A percentile compares a stretch with the other conserved stretches of the same genome.
Conservation (phyloP, 1,284 basidiomycete genomes). For the Ceratobasidium theobromae region DNA sequence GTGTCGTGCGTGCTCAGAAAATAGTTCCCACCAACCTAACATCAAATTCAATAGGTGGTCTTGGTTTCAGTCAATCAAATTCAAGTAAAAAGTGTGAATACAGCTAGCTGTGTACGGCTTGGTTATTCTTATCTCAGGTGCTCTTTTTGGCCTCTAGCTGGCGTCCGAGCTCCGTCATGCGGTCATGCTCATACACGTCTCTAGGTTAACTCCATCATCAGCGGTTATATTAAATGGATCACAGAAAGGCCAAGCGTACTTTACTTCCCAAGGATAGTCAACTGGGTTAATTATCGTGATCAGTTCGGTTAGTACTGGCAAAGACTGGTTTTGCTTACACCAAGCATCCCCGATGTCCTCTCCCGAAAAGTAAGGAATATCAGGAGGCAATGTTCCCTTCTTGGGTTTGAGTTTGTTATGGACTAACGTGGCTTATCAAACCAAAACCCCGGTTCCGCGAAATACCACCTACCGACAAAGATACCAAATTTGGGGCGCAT, state of each 20-base stretch:
- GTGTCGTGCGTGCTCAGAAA: not conserved
- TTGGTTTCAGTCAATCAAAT: not conserved
- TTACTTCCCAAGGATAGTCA: conserved; percentile 82
- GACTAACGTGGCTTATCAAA: conserved; percentile 48
- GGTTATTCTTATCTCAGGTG: not conserved
- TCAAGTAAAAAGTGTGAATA: conserved; percentile 1
- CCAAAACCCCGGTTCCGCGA: not conserved
- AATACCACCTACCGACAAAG: conserved; percentile 59
- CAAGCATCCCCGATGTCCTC: conserved; percentile 56
- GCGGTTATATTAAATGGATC: conserved; percentile 31
- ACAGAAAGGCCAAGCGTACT: conserved; percentile 49
- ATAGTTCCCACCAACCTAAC: not conserved
- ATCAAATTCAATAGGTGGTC: too few species aligned
- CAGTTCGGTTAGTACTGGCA: conserved; percentile 32
- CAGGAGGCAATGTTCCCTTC: conserved; percentile 65
- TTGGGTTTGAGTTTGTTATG: conserved; percentile 94
- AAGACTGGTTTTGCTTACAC: conserved; percentile 42
- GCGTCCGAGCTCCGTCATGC: conserved; percentile 48
- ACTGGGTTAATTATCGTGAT: conserved; percentile 49
- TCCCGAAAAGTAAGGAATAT: conserved; percentile 56
- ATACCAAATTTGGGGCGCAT: conserved; percentile 81
- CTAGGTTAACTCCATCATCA: conserved; percentile 46
- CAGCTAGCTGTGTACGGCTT: not conserved
- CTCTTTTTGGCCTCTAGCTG: conserved; percentile 38
- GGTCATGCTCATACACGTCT: conserved; percentile 77